These are phyloP conservation scores for Neurospora tetraspora DNA, from an alignment of 495 filamentous ascomycete genomes.

Conservation along the genomic window DNA sequence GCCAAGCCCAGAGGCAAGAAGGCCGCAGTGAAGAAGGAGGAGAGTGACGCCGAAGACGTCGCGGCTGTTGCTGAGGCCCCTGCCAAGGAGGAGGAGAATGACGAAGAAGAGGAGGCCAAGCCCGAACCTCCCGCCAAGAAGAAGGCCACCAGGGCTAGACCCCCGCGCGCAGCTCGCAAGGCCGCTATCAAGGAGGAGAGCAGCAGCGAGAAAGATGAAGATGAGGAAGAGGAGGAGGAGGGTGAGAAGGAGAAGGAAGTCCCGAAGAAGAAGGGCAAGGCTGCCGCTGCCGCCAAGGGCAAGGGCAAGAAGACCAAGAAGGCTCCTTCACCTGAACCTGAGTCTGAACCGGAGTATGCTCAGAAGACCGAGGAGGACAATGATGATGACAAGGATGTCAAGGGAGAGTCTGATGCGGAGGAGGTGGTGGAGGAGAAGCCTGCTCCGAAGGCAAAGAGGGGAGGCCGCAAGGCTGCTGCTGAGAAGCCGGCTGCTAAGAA, in stretches of 20 bases:
- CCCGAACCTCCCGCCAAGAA: conserved; percentile 19
- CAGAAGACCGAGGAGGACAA: conserved; percentile 14
- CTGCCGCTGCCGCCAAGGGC: background rate
- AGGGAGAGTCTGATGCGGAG: conserved; percentile 3
- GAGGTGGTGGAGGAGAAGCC: conserved; percentile 8
- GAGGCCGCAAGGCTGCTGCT: conserved; percentile 17
- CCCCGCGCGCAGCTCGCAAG: conserved; percentile 11
- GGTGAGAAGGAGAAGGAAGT: background rate
- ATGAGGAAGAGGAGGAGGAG: conserved; percentile 10
- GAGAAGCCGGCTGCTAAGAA: conserved; percentile 9
- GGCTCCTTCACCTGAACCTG: conserved; percentile 6
- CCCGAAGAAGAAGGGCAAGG: background rate
- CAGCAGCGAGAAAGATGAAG: conserved; percentile 14
- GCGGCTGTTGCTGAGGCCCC: conserved; percentile 2
- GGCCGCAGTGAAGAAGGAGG: conserved; percentile 17
- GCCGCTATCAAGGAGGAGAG: conserved; percentile 12
- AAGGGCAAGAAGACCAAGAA: conserved; percentile 12
- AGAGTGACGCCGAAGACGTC: conserved; percentile 21
- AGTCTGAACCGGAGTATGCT: conserved; percentile 7
- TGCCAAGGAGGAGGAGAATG: conserved; percentile 4
- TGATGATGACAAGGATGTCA: background rate
- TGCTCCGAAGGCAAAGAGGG: conserved; percentile 15
- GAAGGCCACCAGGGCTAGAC: conserved; percentile 11
- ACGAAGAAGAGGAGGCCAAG: conserved; percentile 20
- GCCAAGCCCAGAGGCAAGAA: conserved; percentile 23